Evolutionary conservation across 805 yeast genomes (phyloP).

Genomic region (Candida odintsovae): DNA sequence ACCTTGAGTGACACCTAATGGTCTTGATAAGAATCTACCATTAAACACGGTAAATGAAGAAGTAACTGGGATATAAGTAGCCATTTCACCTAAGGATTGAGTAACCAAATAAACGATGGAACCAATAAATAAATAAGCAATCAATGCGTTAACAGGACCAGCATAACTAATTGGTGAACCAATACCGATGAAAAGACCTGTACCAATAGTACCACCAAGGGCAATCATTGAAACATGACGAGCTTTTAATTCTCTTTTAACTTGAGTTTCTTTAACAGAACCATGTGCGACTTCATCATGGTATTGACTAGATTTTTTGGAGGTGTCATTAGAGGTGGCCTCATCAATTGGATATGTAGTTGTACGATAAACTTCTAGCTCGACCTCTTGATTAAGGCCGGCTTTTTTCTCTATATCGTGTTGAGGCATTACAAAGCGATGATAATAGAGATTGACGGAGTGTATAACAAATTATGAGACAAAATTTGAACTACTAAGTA

Average conservation of each 20-base stretch:
- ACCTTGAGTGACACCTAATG: conserved; percentile 69
- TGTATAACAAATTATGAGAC: too few species aligned
- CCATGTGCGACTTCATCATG: conserved; percentile 16
- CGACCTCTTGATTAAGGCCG: neutral
- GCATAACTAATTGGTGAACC: conserved; percentile 46
- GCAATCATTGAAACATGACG: conserved; percentile 75
- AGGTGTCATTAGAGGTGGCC: neutral
- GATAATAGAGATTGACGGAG: neutral
- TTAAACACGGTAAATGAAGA: conserved; percentile 66
- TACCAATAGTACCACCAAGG: conserved; percentile 75
- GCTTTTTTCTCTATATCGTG: neutral
- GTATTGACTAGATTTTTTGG: neutral
- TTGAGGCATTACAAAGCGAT: neutral
- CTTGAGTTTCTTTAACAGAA: conserved; percentile 33
- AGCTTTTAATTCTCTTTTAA: conserved; percentile 55
- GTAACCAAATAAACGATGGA: conserved; percentile 59
- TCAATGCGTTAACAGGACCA: conserved; percentile 66
- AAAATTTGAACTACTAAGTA: too few species aligned
- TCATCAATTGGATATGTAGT: neutral
- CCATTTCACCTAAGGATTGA: conserved; percentile 77
- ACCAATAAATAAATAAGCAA: conserved; percentile 64
- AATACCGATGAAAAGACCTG: conserved; percentile 68
- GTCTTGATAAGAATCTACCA: conserved; percentile 58
- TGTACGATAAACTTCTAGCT: neutral
- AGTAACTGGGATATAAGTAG: conserved; percentile 66